phyloP scores from a whole-genome alignment of 139 green algal genomes.

The Edaphochlamys debaryana region DNA sequence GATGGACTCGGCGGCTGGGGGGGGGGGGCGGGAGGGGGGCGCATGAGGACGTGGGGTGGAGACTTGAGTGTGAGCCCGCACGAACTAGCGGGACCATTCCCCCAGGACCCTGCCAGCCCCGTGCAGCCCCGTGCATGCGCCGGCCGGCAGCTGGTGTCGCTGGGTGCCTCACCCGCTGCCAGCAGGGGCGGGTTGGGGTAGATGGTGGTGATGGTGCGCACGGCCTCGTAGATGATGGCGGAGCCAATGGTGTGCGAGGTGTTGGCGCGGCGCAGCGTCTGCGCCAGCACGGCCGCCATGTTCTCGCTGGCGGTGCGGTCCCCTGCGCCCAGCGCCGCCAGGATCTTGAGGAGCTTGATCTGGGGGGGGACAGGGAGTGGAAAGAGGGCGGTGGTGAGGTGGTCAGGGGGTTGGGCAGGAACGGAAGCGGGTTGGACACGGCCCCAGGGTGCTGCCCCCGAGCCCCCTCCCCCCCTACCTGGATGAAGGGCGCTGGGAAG shows the following conservation, averaged over 20 bases:
- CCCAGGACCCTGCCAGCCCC: too few species aligned
- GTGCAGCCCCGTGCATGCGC: too few species aligned
- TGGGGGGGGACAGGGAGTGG: slow-evolving; percentile 42
- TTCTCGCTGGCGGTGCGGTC: slow-evolving; percentile 85
- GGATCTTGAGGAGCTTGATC: slow-evolving; percentile 94
- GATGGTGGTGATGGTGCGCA: slow-evolving; percentile 90
- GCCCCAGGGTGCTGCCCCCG: too few species aligned
- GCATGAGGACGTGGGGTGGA: too few species aligned
- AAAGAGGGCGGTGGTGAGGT: background rate
- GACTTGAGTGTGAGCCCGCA: too few species aligned
- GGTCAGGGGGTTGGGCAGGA: background rate
- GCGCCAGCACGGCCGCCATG: slow-evolving; percentile 87
- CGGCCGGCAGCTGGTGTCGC: too few species aligned
- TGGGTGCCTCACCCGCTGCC: slow-evolving; percentile 59
- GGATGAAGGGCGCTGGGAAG: slow-evolving; percentile 96
- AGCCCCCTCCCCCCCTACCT: too few species aligned
- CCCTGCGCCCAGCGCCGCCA: slow-evolving; percentile 82
- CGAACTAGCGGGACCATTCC: too few species aligned
- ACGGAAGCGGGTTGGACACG: too few species aligned
- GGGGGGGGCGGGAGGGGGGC: too few species aligned
- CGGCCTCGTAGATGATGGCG: slow-evolving; percentile 93
- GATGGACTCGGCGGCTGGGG: slow-evolving; percentile 76
- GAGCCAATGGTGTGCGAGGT: slow-evolving; percentile 82
- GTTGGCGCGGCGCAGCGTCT: slow-evolving; percentile 58
- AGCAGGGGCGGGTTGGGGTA: slow-evolving; percentile 89